These are phyloP conservation scores for Trypanosomatidae sp. DNA, from an alignment of 208 protist genomes.

Conservation along the genomic window DNA sequence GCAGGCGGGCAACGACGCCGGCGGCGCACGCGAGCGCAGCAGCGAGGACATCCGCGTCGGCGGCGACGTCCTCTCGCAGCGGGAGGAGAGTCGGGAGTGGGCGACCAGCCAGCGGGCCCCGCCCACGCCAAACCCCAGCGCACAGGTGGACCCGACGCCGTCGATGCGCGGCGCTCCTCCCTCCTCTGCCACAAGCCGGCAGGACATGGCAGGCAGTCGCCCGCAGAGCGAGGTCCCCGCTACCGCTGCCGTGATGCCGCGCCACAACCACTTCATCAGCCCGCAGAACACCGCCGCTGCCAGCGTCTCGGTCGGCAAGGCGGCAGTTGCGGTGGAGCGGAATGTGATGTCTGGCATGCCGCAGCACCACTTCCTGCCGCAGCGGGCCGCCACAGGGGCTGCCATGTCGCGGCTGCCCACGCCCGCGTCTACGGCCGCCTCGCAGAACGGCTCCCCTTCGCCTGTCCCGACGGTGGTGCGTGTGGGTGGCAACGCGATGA, in stretches of 20 bases:
- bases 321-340: constrained; percentile 7
- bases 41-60: constrained; percentile 13
- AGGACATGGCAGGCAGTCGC: no score
- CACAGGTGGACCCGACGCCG: no score
- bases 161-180: neutral
- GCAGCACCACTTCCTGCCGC: constrained; percentile 17
- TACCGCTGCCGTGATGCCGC: no score
- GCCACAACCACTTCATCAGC: no score
- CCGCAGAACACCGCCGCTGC: no score
- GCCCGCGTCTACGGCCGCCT: constrained; percentile 1
- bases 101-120: neutral
- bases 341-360: constrained; percentile 1
- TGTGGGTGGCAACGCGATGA: constrained; percentile 11
- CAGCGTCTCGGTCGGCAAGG: no score
- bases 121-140: no score
- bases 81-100: constrained; percentile 27
- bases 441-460: neutral
- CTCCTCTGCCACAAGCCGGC: no score
- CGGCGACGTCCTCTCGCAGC: constrained; percentile 15
- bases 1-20: constrained; percentile 4
- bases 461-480: constrained; percentile 11
- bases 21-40: constrained; percentile 23
- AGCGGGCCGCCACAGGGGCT: neutral
- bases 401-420: constrained; percentile 1
- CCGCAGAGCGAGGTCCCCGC: no score